Evolutionary conservation across 768 basidiomycete genomes (phyloP).

Genomic region (Coprinopsis cinerea): DNA sequence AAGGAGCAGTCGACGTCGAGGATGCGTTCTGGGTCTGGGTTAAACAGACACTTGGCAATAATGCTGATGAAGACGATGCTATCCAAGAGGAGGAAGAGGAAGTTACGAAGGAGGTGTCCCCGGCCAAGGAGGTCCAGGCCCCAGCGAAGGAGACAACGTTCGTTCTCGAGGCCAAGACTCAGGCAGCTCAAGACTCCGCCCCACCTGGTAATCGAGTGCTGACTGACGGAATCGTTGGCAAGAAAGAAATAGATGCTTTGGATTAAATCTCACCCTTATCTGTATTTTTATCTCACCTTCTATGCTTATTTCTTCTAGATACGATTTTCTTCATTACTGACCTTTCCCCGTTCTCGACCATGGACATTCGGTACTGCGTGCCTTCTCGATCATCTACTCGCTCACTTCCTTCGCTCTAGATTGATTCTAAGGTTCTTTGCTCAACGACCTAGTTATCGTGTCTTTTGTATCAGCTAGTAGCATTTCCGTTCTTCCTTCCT

Average conservation of each 20-base stretch:
- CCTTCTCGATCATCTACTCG: too few relatives aligned
- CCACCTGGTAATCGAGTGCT: too few relatives aligned
- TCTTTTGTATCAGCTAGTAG: too few relatives aligned
- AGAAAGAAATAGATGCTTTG: background rate
- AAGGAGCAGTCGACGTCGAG: conserved; percentile 11
- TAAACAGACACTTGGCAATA: conserved; percentile 1
- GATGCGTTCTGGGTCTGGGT: conserved; percentile 19
- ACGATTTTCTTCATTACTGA: background rate
- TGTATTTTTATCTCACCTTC: background rate
- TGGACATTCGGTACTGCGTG: background rate
- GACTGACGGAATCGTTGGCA: background rate
- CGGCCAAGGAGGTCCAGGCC: too few relatives aligned
- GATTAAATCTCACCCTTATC: too few relatives aligned
- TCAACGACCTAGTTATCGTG: too few relatives aligned
- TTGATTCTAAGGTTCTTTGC: too few relatives aligned
- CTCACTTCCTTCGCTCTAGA: too few relatives aligned
- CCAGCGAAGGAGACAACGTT: too few relatives aligned
- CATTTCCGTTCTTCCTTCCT: background rate
- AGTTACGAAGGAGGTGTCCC: too few relatives aligned
- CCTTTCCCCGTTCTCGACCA: background rate
- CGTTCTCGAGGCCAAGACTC: too few relatives aligned
- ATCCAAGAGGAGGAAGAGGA: background rate
- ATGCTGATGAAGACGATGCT: background rate
- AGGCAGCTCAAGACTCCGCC: too few relatives aligned
- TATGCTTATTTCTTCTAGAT: background rate